A percentile compares a stretch with the other conserved stretches of the same genome.
Conservation (phyloP, 768 basidiomycete species). For the Boletus subparvulus region DNA sequence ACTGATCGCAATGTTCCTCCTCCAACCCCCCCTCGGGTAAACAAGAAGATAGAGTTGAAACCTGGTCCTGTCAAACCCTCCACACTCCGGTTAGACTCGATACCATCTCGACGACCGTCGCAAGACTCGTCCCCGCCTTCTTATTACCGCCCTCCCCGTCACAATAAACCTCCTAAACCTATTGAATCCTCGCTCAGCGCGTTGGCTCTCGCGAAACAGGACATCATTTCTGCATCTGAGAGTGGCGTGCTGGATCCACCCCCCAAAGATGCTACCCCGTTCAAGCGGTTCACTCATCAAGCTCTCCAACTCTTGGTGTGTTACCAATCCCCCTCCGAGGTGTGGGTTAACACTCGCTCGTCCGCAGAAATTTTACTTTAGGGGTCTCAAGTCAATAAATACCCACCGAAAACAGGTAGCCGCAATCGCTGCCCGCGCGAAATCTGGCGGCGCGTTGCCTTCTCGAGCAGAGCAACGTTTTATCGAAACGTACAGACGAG, state of each 20-base stretch:
- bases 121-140: constrained; percentile 27
- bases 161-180: constrained; percentile 18
- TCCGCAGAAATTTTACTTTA: constrained; percentile 77
- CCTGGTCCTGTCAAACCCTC: constrained; percentile 59
- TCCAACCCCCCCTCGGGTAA: constrained; percentile 33
- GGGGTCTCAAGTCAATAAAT: constrained; percentile 71
- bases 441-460: constrained; percentile 58
- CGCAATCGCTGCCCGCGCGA: constrained; percentile 55
- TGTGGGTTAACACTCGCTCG: neutral
- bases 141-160: constrained; percentile 27
- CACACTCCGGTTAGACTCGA: constrained; percentile 21
- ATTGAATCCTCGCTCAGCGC: constrained; percentile 27
- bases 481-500: constrained; percentile 62
- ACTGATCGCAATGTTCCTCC: constrained; percentile 27
- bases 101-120: constrained; percentile 19
- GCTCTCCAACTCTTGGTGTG: constrained; percentile 47
- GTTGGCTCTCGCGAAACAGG: constrained; percentile 56
- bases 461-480: constrained; percentile 70
- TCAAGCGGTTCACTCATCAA: constrained; percentile 50
- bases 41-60: constrained; percentile 56
- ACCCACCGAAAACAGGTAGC: constrained; percentile 55
- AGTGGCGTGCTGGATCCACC: constrained; percentile 71
- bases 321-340: neutral
- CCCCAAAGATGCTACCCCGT: constrained; percentile 57
- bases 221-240: constrained; percentile 61